phyloP scores from a whole-genome alignment of 768 basidiomycete genomes.

The Psilocybe tampanensis region DNA sequence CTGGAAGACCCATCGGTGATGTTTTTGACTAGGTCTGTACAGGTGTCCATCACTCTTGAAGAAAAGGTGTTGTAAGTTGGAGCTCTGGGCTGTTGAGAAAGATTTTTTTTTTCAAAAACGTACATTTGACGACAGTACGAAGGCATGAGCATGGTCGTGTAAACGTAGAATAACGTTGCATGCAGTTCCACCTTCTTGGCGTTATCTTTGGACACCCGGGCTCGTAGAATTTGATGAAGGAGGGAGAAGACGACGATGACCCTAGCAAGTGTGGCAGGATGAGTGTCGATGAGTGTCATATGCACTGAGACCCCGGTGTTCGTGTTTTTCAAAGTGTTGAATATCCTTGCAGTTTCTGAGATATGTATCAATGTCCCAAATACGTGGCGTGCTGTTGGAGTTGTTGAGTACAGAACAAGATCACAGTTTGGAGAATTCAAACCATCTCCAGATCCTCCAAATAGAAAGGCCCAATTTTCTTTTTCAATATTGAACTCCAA shows the following conservation, averaged over 20 bases:
- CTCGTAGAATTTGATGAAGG: conserved; percentile 9
- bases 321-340: not conserved
- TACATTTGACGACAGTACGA: conserved; percentile 19
- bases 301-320: conserved; percentile 10
- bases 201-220: not conserved
- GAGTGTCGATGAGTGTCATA: conserved; percentile 25
- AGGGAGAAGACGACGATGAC: conserved; percentile 20
- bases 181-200: conserved; percentile 12
- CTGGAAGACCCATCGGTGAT: conserved; percentile 4
- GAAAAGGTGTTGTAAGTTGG: not conserved
- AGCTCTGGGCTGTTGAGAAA: not conserved
- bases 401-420: not conserved
- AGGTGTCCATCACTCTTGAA: conserved; percentile 11
- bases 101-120: conserved; percentile 1
- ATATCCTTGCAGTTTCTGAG: conserved; percentile 8
- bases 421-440: not conserved
- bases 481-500: conserved; percentile 4
- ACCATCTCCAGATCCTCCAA: conserved; percentile 28
- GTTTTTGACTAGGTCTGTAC: conserved; percentile 12
- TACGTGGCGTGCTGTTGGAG: conserved; percentile 20
- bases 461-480: conserved; percentile 18
- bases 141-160: conserved; percentile 18
- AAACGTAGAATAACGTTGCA: conserved; percentile 19
- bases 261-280: conserved; percentile 24
- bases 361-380: conserved; percentile 23